A percentile compares a stretch with the other conserved stretches of the same genome.
These are phyloP conservation scores for Termitomyces sp. DNA, from an alignment of 768 basidiomycete species.

Conservation along the genomic window DNA sequence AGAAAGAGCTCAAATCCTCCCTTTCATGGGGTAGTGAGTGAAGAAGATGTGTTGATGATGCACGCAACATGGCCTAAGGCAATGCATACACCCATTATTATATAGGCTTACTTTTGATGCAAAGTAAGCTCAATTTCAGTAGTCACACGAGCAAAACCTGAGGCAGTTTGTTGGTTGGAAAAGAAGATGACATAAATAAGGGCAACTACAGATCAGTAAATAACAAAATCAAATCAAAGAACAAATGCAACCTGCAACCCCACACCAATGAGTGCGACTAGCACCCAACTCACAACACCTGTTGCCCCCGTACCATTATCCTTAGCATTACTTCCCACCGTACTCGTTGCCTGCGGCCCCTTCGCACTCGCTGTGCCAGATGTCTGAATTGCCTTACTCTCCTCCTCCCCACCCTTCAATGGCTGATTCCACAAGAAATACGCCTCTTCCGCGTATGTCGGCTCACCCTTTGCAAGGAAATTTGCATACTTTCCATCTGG, in stretches of 20 bases:
- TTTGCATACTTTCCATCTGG: constrained; percentile 51
- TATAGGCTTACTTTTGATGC: no score
- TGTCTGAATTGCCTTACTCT: constrained; percentile 9
- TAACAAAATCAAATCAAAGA: background rate
- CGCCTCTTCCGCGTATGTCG: constrained; percentile 41
- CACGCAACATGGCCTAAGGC: no score
- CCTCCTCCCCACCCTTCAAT: constrained; percentile 32
- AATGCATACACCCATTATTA: no score
- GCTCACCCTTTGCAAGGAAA: constrained; percentile 40
- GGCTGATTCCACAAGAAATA: constrained; percentile 59
- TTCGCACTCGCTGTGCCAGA: background rate
- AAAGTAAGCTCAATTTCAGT: no score
- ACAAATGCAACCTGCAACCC: constrained; percentile 2
- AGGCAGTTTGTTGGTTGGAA: no score
- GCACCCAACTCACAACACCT: background rate
- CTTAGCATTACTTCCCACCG: background rate
- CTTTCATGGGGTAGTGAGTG: no score
- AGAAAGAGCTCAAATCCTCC: no score
- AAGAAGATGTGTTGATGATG: no score
- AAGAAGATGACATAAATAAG: no score
- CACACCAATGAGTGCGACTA: background rate
- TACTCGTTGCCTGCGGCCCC: background rate
- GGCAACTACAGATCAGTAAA: background rate
- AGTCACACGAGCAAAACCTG: no score
- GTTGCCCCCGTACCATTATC: background rate